These are phyloP conservation scores for Mrakia gelida DNA, from an alignment of 768 basidiomycete species.

Conservation along the genomic window DNA sequence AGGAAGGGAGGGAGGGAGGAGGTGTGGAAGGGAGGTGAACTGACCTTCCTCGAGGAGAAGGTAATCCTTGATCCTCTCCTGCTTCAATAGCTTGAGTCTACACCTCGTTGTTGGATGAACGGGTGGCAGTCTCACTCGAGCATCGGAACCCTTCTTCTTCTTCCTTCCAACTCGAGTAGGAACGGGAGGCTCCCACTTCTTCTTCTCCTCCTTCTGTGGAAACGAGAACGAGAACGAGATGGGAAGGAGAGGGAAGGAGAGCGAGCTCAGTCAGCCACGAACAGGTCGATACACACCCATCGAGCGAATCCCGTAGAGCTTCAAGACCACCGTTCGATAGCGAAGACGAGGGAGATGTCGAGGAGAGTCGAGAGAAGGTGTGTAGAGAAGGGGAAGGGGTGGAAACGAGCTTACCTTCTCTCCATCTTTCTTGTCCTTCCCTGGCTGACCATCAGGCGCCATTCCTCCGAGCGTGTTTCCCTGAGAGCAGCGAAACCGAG, in stretches of 20 bases:
- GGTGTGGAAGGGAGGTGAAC: not conserved
- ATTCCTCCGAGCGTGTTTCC: constrained; percentile 34
- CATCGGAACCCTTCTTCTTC: constrained; percentile 85
- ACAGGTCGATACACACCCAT: too few relatives aligned
- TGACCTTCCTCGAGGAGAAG: constrained; percentile 67
- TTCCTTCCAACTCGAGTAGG: constrained; percentile 96
- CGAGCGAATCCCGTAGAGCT: not conserved
- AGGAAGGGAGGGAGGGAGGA: too few relatives aligned
- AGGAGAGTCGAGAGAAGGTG: too few relatives aligned
- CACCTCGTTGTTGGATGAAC: constrained; percentile 94
- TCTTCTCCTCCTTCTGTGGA: constrained; percentile 50
- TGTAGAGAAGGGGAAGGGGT: not conserved
- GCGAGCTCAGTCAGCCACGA: not conserved
- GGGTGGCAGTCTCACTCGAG: constrained; percentile 83
- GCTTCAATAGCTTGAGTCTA: constrained; percentile 87
- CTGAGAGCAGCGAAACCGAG: not conserved
- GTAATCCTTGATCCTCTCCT: constrained; percentile 98
- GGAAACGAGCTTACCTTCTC: constrained; percentile 28
- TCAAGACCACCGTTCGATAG: not conserved
- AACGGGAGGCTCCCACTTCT: constrained; percentile 98
- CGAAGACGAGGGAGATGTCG: not conserved
- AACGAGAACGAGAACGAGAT: not conserved
- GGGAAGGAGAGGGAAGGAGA: not conserved
- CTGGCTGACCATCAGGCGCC: constrained; percentile 29
- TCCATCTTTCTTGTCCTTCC: constrained; percentile 30